phyloP scores from a whole-genome alignment of 208 protist genomes.

The Balamuthia mandrillaris region DNA sequence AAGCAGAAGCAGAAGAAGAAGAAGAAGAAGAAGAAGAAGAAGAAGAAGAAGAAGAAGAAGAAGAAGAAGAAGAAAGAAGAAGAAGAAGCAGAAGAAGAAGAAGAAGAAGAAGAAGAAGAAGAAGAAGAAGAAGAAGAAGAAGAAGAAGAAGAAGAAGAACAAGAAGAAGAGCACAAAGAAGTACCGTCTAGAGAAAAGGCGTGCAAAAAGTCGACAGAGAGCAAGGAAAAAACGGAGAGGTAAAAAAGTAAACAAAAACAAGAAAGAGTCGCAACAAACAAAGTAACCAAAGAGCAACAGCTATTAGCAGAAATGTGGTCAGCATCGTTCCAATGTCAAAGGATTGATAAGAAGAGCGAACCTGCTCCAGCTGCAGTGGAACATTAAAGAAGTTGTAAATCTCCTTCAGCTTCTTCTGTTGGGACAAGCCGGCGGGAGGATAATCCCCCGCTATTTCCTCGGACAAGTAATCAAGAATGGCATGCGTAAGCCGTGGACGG shows the following conservation, averaged over 20 bases:
- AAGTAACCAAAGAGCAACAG: constrained; percentile 64
- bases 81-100: not conserved
- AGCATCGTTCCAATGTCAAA: not conserved
- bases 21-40: not conserved
- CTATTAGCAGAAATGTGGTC: not conserved
- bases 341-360: not conserved
- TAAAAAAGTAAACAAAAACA: constrained; percentile 68
- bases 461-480: constrained; percentile 5
- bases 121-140: not conserved
- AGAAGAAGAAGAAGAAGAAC: not conserved
- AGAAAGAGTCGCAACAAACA: constrained; percentile 67
- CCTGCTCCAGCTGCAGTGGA: constrained; percentile 14
- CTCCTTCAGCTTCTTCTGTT: constrained; percentile 18
- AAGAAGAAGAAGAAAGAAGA: not conserved
- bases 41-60: not conserved
- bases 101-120: not conserved
- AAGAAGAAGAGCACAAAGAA: not conserved
- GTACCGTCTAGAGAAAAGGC: not conserved
- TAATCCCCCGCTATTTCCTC: constrained; percentile 26
- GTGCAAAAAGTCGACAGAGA: not conserved
- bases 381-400: constrained; percentile 36
- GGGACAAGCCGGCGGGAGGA: not conserved
- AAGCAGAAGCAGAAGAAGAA: not conserved
- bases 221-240: constrained; percentile 54
- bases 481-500: no score